Evolutionary conservation across 2,329 filamentous ascomycete species (phyloP), one percentile per base, ranked within the genome.

Genomic region (Aspergillus arachidicola): DNA sequence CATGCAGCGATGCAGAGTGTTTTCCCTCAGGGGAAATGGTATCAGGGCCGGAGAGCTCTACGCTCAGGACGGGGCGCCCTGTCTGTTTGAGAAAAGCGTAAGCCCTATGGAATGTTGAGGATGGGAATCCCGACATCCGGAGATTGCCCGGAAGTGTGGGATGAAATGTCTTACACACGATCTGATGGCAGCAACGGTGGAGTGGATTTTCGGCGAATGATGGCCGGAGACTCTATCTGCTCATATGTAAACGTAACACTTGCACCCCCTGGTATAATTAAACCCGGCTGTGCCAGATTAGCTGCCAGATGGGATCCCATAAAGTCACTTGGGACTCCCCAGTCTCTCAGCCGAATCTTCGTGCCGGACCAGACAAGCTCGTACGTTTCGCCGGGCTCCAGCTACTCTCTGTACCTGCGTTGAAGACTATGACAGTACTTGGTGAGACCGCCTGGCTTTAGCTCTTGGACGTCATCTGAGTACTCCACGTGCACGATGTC

Each of bases 231-330:
- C 43, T 46, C 28, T 46, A 28, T 28, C 43, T 48, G 12, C 43
- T 48, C 10, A 58, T 32, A 58, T 23, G 28, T 54, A 54, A 54
- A 54, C n/a, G 30, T 58, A 28, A 34, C 30, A 45, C 56, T 45
- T 23, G 43, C 7, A 6, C 56, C 56, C 11, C 41, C 41, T 16
- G 41, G 41, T 48, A 58, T 30, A 19, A 58, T 58, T 48, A 32
- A 14, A 41, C 32, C 55, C 23, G 55, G 38, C 23, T 23, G 23
- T 23, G 2, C 34, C 26, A 38, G 26, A 32, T 30, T 26, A 45
- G 55, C 32, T 21, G 1, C 26, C 38, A 57, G 32, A 1, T 28
- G 1, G 21, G 34, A 41, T 19, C 36, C 36, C 1, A 60, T n/a
- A 59, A 53, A 32, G 43, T 59, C 57, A 32, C 23, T 23, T 2